A percentile compares a stretch with the other conserved stretches of the same genome.
Conservation (phyloP, 768 basidiomycete genomes). For the Phaffia australis region DNA sequence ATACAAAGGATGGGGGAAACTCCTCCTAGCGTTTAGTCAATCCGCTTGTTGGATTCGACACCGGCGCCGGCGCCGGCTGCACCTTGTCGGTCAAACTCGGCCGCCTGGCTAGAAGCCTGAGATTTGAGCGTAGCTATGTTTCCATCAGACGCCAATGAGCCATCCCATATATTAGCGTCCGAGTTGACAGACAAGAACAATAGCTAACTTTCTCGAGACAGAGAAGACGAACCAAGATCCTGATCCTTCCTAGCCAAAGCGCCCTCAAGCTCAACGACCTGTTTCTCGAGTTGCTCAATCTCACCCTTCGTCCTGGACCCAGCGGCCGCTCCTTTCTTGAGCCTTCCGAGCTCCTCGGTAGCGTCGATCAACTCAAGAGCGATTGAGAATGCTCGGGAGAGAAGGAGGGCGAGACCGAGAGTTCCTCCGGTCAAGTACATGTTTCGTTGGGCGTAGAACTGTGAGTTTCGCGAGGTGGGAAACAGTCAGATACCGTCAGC, state of each 20-base stretch:
- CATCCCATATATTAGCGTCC: neutral
- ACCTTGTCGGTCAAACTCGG: constrained; percentile 59
- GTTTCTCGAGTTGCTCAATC: constrained; percentile 44
- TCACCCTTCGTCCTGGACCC: constrained; percentile 34
- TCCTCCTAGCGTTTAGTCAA: constrained; percentile 3
- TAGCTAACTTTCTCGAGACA: neutral
- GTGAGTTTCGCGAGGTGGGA: neutral
- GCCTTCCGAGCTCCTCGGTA: constrained; percentile 73
- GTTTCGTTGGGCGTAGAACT: constrained; percentile 58
- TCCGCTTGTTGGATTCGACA: constrained; percentile 8
- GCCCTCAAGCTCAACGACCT: constrained; percentile 58
- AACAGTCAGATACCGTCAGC: neutral
- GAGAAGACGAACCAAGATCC: constrained; percentile 51
- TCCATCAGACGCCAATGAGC: constrained; percentile 1
- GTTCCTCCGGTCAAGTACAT: constrained; percentile 42
- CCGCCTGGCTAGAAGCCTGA: constrained; percentile 65
- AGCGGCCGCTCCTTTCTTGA: constrained; percentile 52
- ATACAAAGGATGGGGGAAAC: too few species aligned
- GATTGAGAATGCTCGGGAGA: constrained; percentile 86
- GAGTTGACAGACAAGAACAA: neutral
- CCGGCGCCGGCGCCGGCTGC: constrained; percentile 4
- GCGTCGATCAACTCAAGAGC: constrained; percentile 80
- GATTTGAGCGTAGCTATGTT: constrained; percentile 62
- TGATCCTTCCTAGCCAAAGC: constrained; percentile 49
- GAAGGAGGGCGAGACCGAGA: constrained; percentile 87